Evolutionary conservation across 306 rosid species (phyloP).

Genomic region (Comarum palustre): DNA sequence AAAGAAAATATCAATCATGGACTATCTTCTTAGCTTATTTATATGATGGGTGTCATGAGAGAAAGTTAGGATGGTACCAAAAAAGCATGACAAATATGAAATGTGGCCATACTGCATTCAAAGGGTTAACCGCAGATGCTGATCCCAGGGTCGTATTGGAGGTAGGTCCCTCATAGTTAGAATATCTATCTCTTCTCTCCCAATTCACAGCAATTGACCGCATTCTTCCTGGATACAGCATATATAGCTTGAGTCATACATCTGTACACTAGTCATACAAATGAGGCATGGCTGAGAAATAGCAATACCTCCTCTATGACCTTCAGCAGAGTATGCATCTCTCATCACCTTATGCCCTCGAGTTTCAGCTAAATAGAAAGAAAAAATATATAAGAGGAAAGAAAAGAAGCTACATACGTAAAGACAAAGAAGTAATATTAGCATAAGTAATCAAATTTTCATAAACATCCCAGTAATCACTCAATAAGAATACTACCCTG

Average conservation of each 20-base stretch:
- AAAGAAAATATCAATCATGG: neutral
- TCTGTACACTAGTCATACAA: conserved; percentile 21
- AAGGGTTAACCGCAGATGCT: conserved; percentile 48
- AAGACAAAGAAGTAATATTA: neutral
- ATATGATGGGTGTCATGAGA: conserved; percentile 11
- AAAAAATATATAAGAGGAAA: conserved; percentile 10
- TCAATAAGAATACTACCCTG: conserved; percentile 1
- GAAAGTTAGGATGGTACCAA: conserved; percentile 6
- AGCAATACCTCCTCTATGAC: conserved; percentile 66
- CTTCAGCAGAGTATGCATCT: conserved; percentile 59
- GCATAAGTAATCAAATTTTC: neutral
- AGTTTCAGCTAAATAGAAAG: conserved; percentile 47
- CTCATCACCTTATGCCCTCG: conserved; percentile 56
- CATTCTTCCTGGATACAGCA: conserved; percentile 57
- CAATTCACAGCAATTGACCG: conserved; percentile 61
- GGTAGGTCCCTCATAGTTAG: conserved; percentile 57
- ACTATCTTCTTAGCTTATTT: neutral
- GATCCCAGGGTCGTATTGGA: conserved; percentile 53
- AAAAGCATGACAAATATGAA: conserved; percentile 20
- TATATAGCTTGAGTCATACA: conserved; percentile 22
- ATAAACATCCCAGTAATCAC: neutral
- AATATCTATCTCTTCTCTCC: conserved; percentile 78
- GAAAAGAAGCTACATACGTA: conserved; percentile 18
- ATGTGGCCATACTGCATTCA: conserved; percentile 50
- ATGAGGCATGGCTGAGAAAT: conserved; percentile 23